These are phyloP conservation scores for Cytospora chrysosperma DNA, from an alignment of 2,329 filamentous ascomycete genomes.

Conservation along the genomic window DNA sequence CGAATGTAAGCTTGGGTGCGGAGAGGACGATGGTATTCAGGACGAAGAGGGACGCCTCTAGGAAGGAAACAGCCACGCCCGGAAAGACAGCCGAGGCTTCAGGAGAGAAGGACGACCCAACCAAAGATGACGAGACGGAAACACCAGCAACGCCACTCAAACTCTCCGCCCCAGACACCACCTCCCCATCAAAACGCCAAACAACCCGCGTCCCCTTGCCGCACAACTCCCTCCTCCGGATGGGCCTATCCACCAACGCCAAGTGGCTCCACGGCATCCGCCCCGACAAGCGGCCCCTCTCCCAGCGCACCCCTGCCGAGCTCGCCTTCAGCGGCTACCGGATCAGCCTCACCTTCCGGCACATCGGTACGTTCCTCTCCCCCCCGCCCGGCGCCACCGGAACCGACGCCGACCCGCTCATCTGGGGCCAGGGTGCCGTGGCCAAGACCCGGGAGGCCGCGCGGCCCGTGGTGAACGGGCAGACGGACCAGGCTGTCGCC, in stretches of 20 bases:
- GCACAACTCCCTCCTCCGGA: slow-evolving; percentile 84
- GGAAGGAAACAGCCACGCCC: not conserved
- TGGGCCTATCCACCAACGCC: slow-evolving; percentile 79
- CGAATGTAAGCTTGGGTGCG: slow-evolving; percentile 91
- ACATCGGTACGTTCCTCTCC: slow-evolving; percentile 78
- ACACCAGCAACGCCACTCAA: not conserved
- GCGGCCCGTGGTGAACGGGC: slow-evolving; percentile 65
- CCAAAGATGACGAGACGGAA: not conserved
- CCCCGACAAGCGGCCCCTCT: slow-evolving; percentile 71
- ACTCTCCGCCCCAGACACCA: not conserved
- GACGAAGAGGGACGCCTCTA: slow-evolving; percentile 61
- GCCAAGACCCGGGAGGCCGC: slow-evolving; percentile 64
- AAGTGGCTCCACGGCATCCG: slow-evolving; percentile 92
- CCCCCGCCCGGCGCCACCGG: not conserved
- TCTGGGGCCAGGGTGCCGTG: slow-evolving; percentile 91
- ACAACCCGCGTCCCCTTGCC: slow-evolving; percentile 72
- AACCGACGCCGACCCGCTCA: slow-evolving; percentile 41
- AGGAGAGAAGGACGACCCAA: not conserved
- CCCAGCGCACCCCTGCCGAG: slow-evolving; percentile 69
- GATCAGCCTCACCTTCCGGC: slow-evolving; percentile 88
- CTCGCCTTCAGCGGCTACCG: slow-evolving; percentile 71
- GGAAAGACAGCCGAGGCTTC: not conserved
- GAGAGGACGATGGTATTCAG: slow-evolving; percentile 87
- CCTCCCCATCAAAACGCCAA: slow-evolving; percentile 42
- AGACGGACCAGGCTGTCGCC: slow-evolving; percentile 60